Percentiles rank a stretch among this genome's conserved stretches.
Evolutionary conservation across 2,329 filamentous ascomycete species (phyloP).

Genomic region (Exophiala alcalophila): DNA sequence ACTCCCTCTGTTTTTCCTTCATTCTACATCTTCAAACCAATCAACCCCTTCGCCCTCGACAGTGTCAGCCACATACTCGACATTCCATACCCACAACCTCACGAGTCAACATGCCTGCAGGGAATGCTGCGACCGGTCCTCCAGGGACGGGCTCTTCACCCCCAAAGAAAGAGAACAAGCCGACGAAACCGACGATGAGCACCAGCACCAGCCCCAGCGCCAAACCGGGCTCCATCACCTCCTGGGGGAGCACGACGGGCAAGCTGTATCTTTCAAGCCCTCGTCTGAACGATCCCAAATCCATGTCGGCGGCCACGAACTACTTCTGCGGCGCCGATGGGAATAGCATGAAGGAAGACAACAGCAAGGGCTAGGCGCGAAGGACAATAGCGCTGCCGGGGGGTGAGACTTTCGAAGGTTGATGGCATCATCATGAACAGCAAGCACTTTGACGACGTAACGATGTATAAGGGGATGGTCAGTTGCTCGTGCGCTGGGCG

Average conservation of each 20-base stretch:
- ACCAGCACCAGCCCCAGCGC: neutral
- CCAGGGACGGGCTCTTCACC: neutral
- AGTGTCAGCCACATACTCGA: too few species aligned
- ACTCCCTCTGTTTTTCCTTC: too few species aligned
- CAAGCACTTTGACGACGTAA: too few species aligned
- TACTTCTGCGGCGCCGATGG: neutral
- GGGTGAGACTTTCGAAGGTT: too few species aligned
- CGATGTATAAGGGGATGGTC: too few species aligned
- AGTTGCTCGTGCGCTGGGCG: too few species aligned
- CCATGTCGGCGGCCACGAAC: neutral
- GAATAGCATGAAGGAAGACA: neutral
- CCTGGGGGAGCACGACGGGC: slow-evolving; percentile 16
- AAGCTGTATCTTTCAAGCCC: slow-evolving; percentile 13
- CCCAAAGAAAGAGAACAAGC: neutral
- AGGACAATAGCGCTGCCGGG: too few species aligned
- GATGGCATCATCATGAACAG: slow-evolving; percentile 1
- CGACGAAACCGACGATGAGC: neutral
- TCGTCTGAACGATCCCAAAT: slow-evolving; percentile 3
- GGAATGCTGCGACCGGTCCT: neutral
- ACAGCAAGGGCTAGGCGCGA: neutral
- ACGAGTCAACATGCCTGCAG: too few species aligned
- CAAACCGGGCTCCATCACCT: neutral
- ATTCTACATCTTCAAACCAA: too few species aligned
- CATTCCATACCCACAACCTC: too few species aligned
- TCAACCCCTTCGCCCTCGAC: too few species aligned